These are phyloP conservation scores for Daldinia eschscholtzii DNA, from an alignment of 2,329 filamentous ascomycete genomes.

Conservation along the genomic window DNA sequence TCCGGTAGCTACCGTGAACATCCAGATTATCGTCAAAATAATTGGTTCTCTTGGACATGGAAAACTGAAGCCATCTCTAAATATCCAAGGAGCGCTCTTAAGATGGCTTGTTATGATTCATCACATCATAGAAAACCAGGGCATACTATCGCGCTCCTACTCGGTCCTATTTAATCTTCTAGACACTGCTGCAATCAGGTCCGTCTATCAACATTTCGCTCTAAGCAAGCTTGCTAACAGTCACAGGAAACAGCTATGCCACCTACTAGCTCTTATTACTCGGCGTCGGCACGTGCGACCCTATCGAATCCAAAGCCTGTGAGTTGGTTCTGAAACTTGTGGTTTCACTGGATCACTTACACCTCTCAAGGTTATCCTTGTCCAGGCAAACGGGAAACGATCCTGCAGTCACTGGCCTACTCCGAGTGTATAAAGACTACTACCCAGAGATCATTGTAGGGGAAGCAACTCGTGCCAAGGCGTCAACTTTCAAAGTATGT, in stretches of 20 bases:
- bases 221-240: constrained; percentile 43
- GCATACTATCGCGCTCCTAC: constrained; percentile 76
- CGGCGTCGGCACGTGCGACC: constrained; percentile 85
- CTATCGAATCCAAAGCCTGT: constrained; percentile 84
- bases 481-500: constrained; percentile 70
- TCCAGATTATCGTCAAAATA: constrained; percentile 72
- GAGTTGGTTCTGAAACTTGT: constrained; percentile 47
- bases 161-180: constrained; percentile 83
- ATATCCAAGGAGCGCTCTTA: constrained; percentile 77
- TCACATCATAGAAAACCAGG: constrained; percentile 74
- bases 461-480: constrained; percentile 71
- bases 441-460: constrained; percentile 90
- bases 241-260: constrained; percentile 73
- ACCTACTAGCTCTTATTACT: constrained; percentile 83
- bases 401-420: constrained; percentile 77
- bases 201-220: constrained; percentile 36
- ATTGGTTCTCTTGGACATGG: constrained; percentile 83
- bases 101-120: constrained; percentile 85
- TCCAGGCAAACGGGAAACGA: constrained; percentile 77
- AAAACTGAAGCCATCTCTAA: constrained; percentile 77
- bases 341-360: constrained; percentile 31
- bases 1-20: constrained; percentile 73
- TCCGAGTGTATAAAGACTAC: constrained; percentile 90
- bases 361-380: constrained; percentile 63
- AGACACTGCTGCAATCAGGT: constrained; percentile 82